These are phyloP conservation scores for Xylariaceae sp. DNA, from an alignment of 2,329 filamentous ascomycete species.

Conservation along the genomic window DNA sequence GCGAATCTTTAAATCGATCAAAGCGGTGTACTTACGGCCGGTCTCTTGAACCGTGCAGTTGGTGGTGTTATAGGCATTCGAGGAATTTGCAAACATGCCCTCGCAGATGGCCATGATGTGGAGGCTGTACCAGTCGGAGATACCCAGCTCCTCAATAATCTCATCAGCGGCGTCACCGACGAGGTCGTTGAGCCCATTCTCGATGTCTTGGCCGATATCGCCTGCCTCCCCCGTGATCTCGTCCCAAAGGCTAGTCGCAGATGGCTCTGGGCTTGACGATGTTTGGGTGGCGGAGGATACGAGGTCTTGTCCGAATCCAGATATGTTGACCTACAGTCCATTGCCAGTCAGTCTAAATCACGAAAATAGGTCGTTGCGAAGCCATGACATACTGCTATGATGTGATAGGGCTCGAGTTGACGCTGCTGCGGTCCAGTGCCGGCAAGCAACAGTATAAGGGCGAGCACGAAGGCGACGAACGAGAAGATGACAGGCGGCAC, in stretches of 20 bases:
- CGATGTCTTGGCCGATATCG: conserved; percentile 31
- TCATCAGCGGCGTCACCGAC: conserved; percentile 38
- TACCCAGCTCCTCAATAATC: conserved; percentile 40
- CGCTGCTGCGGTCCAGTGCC: conserved; percentile 33
- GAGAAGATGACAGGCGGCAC: conserved; percentile 21
- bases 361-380: not conserved
- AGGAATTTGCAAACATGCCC: conserved; percentile 42
- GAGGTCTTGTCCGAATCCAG: conserved; percentile 37
- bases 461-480: conserved; percentile 33
- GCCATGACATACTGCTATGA: conserved; percentile 32
- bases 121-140: conserved; percentile 49
- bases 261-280: conserved; percentile 22
- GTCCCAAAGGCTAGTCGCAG: conserved; percentile 24
- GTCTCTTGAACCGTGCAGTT: conserved; percentile 41
- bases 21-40: conserved; percentile 32
- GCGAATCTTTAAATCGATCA: not conserved
- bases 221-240: conserved; percentile 22
- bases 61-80: conserved; percentile 40
- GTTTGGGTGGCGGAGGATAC: conserved; percentile 26
- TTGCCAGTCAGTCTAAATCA: not conserved
- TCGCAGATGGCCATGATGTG: conserved; percentile 47
- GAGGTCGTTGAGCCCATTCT: conserved; percentile 38
- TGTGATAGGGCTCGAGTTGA: conserved; percentile 36
- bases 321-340: conserved; percentile 37
- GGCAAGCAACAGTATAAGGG: conserved; percentile 35